A percentile compares a stretch with the other conserved stretches of the same genome.
These are phyloP conservation scores for Nepenthes gracilis DNA, from an alignment of 148 eudicot genomes.

Conservation along the genomic window DNA sequence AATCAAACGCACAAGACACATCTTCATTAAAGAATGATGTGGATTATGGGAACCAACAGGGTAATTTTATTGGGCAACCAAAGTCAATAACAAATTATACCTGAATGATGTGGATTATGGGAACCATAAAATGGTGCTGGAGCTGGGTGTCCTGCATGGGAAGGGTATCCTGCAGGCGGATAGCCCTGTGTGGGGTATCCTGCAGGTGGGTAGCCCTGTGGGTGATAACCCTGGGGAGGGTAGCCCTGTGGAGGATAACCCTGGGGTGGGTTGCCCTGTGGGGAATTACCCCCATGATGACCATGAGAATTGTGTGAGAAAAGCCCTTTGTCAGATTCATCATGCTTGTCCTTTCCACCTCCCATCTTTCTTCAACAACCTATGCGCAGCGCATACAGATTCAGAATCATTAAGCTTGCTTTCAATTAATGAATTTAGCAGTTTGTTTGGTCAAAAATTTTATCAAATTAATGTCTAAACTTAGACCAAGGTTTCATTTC, in stretches of 20 bases:
- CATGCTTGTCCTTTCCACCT: conserved; percentile 57
- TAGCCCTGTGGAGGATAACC: conserved; percentile 22
- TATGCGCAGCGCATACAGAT: too few species aligned
- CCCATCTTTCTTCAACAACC: conserved; percentile 32
- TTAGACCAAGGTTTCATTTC: too few species aligned
- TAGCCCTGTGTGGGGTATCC: conserved; percentile 42
- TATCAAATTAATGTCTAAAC: too few species aligned
- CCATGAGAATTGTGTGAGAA: conserved; percentile 24
- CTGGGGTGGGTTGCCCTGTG: conserved; percentile 25
- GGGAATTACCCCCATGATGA: conserved; percentile 8
- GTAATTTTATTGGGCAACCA: too few species aligned
- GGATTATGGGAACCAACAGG: neutral
- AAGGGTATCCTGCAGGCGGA: conserved; percentile 31
- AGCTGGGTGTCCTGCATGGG: conserved; percentile 19
- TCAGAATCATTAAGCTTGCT: too few species aligned
- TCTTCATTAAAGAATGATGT: neutral
- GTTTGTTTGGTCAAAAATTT: too few species aligned
- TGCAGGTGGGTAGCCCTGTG: conserved; percentile 17
- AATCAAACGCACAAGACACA: neutral
- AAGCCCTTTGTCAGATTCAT: conserved; percentile 51
- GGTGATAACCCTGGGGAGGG: conserved; percentile 19
- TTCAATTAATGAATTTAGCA: too few species aligned
- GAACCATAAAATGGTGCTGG: conserved; percentile 22
- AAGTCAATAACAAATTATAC: conserved; percentile 12
- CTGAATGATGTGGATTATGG: conserved; percentile 30